Conservation (phyloP, 129 eudicot species). For the Smallanthus sonchifolius region DNA sequence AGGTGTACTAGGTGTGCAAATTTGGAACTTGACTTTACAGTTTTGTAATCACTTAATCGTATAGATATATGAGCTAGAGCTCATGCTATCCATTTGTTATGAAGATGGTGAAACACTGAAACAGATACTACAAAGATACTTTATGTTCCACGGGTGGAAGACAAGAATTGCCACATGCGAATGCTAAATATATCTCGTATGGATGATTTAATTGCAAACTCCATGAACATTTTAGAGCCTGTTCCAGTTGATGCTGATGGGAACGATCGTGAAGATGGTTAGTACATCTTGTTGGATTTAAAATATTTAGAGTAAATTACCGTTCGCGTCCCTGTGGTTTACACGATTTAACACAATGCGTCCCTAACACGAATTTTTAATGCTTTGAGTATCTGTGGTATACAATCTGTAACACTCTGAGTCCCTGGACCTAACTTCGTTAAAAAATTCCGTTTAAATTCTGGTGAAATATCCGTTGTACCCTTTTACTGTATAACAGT, state of each 20-base stretch:
- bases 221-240: constrained; percentile 96
- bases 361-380: too few species aligned
- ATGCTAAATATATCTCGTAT: constrained; percentile 73
- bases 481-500: too few species aligned
- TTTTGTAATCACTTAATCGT: not conserved
- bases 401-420: too few species aligned
- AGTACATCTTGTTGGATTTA: constrained; percentile 4
- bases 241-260: constrained; percentile 76
- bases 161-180: constrained; percentile 86
- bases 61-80: not conserved
- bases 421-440: too few species aligned
- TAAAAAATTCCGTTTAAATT: too few species aligned
- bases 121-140: constrained; percentile 50
- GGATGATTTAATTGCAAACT: constrained; percentile 83
- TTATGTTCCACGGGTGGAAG: constrained; percentile 98
- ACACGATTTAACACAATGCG: too few species aligned
- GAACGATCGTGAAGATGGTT: constrained; percentile 92
- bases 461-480: too few species aligned
- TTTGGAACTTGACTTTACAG: not conserved
- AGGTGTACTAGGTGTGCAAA: too few species aligned
- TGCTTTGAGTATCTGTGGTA: too few species aligned
- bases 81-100: constrained; percentile 26
- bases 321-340: too few species aligned
- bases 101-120: constrained; percentile 52
- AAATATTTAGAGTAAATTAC: too few species aligned